Conservation (phyloP, 2,329 filamentous ascomycete genomes). For the Claviceps sorghi region DNA sequence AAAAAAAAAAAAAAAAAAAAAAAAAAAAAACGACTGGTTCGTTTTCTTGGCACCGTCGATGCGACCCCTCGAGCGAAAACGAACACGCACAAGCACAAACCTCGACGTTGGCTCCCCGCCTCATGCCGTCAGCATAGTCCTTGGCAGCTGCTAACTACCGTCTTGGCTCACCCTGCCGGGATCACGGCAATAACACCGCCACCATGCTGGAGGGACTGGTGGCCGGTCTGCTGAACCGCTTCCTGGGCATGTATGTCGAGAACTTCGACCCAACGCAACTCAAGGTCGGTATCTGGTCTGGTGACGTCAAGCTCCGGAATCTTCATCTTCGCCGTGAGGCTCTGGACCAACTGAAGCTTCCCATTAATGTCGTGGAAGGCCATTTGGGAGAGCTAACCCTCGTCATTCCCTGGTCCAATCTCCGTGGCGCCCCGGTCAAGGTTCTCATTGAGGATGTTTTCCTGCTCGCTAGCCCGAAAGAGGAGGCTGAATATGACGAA, state of each 20-base stretch:
- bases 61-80: neutral
- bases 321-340: constrained; percentile 89
- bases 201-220: constrained; percentile 94
- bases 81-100: neutral
- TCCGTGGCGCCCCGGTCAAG: constrained; percentile 85
- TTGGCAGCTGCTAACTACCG: constrained; percentile 3
- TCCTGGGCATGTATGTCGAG: constrained; percentile 99
- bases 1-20: too few relatives aligned
- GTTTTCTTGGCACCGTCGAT: neutral
- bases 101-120: neutral
- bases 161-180: constrained; percentile 44
- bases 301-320: constrained; percentile 88
- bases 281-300: constrained; percentile 97
- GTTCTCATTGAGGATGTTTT: constrained; percentile 96
- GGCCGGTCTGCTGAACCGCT: constrained; percentile 93
- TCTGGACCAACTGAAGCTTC: constrained; percentile 89
- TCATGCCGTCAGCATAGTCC: constrained; percentile 9
- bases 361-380: constrained; percentile 90
- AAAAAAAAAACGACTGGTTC: neutral
- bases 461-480: constrained; percentile 83
- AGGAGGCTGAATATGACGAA: constrained; percentile 84
- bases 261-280: constrained; percentile 97
- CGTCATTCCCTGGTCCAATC: constrained; percentile 92
- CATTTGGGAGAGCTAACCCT: constrained; percentile 86
- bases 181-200: constrained; percentile 48